Evolutionary conservation across 2,329 filamentous ascomycete genomes (phyloP).

Genomic region (Sarocladiaceae sp.): DNA sequence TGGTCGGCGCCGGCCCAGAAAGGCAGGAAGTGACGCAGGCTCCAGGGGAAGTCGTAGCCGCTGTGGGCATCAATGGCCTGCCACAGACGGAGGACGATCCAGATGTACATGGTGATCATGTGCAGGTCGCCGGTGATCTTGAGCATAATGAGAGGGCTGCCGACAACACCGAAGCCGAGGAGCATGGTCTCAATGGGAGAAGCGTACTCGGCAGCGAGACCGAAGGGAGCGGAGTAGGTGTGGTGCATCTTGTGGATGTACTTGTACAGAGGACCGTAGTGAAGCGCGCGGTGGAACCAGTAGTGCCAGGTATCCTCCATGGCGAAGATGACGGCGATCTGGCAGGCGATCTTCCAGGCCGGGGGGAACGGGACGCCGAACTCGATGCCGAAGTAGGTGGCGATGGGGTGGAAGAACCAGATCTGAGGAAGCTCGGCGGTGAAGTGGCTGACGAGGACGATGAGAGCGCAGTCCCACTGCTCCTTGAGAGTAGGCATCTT

Average conservation of each 20-base stretch:
- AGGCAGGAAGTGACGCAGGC: constrained; percentile 87
- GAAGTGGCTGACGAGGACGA: constrained; percentile 93
- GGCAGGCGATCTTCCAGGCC: constrained; percentile 79
- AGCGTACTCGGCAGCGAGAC: constrained; percentile 93
- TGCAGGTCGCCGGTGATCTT: constrained; percentile 82
- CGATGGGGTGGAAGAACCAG: constrained; percentile 98
- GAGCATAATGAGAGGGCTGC: constrained; percentile 78
- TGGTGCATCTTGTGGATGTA: constrained; percentile 98
- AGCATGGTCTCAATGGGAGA: constrained; percentile 97
- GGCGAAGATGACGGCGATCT: constrained; percentile 92
- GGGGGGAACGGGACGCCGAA: constrained; percentile 88
- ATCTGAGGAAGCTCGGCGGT: constrained; percentile 98
- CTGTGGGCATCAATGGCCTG: constrained; percentile 98
- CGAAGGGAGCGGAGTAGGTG: constrained; percentile 96
- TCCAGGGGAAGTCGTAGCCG: constrained; percentile 98
- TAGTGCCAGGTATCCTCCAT: constrained; percentile 98
- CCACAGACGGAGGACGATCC: constrained; percentile 90
- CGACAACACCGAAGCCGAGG: constrained; percentile 81
- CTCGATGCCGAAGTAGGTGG: constrained; percentile 84
- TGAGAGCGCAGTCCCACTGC: constrained; percentile 89
- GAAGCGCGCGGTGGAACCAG: constrained; percentile 88
- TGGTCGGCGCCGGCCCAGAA: constrained; percentile 98
- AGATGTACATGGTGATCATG: constrained; percentile 95
- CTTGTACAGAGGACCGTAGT: constrained; percentile 95
- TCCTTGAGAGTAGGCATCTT: constrained; percentile 92